phyloP scores from a whole-genome alignment of 352 stramenopile genomes.

The Pythium utonaiense region DNA sequence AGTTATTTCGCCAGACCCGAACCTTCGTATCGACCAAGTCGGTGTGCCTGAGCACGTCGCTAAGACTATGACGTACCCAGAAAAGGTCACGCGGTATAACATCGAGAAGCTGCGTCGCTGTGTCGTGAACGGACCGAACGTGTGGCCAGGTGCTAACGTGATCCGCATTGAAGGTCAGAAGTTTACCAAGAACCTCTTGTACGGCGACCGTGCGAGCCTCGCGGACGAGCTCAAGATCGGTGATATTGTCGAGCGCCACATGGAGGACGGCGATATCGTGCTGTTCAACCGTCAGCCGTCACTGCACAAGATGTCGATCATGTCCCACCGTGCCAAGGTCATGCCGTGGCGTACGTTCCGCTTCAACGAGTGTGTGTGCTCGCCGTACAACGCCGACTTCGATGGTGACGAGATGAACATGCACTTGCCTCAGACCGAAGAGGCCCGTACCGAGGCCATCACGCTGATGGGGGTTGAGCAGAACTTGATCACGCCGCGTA shows the following conservation, averaged over 20 bases:
- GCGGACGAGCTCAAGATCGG: slow-evolving; percentile 94
- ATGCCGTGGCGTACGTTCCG: slow-evolving; percentile 98
- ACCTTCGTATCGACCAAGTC: slow-evolving; percentile 93
- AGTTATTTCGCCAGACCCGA: slow-evolving; percentile 99
- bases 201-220: slow-evolving; percentile 92
- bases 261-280: slow-evolving; percentile 98
- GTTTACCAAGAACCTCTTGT: slow-evolving; percentile 91
- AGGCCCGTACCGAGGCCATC: slow-evolving; percentile 95
- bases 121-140: slow-evolving; percentile 94
- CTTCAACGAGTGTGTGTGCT: slow-evolving; percentile 99
- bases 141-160: slow-evolving; percentile 96
- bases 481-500: slow-evolving; percentile 97
- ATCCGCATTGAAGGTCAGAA: slow-evolving; percentile 84
- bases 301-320: slow-evolving; percentile 99
- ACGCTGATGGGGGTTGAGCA: slow-evolving; percentile 97
- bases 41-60: slow-evolving; percentile 95
- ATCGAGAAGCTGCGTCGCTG: slow-evolving; percentile 94
- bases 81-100: slow-evolving; percentile 97
- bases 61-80: slow-evolving; percentile 98
- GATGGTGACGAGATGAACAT: slow-evolving; percentile 99
- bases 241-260: slow-evolving; percentile 99
- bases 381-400: slow-evolving; percentile 99
- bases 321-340: slow-evolving; percentile 91
- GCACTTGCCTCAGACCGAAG: slow-evolving; percentile 98
- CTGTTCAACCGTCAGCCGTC: slow-evolving; percentile 99